Evolutionary conservation across 192 early-diverging fungal species (phyloP).

Genomic region (Spizellomyces sp.): DNA sequence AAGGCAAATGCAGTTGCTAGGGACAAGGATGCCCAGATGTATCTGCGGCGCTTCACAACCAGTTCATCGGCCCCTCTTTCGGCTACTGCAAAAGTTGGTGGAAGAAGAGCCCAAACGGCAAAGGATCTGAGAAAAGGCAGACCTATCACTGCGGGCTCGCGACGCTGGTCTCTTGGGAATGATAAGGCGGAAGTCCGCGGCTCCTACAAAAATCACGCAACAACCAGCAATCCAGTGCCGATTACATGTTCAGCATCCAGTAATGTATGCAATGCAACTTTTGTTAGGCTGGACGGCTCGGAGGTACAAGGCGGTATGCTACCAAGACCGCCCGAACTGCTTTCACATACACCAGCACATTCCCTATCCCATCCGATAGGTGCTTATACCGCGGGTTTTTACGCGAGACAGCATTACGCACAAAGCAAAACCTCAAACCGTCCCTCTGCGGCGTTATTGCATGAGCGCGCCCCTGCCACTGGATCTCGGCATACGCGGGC

Average conservation of each 20-base stretch:
- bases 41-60: slow-evolving; percentile 30
- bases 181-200: not conserved
- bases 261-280: not conserved
- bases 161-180: not conserved
- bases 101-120: no score
- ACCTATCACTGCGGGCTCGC: not conserved
- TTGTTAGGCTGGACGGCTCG: not conserved
- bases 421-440: slow-evolving; percentile 12
- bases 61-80: slow-evolving; percentile 23
- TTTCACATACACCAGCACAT: slow-evolving; percentile 17
- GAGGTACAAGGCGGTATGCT: not conserved
- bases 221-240: no score
- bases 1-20: slow-evolving; percentile 28
- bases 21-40: slow-evolving; percentile 29
- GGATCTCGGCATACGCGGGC: slow-evolving; percentile 14
- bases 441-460: slow-evolving; percentile 12
- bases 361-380: slow-evolving; percentile 36
- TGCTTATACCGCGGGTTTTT: slow-evolving; percentile 47
- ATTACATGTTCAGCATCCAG: no score
- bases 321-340: slow-evolving; percentile 5
- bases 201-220: no score
- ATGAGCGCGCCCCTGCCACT: not conserved
- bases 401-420: slow-evolving; percentile 38
- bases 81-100: slow-evolving; percentile 10
- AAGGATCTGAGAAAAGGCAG: no score